Conservation (phyloP, 2,329 filamentous ascomycete species). For the Daldinia eschscholtzii region DNA sequence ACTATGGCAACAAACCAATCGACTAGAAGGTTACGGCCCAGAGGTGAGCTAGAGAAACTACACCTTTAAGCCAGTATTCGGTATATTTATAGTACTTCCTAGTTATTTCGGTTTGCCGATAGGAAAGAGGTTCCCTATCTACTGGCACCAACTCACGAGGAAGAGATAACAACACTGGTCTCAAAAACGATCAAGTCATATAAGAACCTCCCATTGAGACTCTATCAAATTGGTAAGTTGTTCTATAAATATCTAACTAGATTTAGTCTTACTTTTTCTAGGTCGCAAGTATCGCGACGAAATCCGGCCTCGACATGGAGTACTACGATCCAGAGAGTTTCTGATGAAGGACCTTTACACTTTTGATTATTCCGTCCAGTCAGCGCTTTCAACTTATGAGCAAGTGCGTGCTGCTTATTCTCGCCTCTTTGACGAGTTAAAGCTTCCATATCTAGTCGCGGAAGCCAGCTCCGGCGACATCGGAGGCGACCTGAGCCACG, state of each 20-base stretch:
- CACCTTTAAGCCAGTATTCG: constrained; percentile 7
- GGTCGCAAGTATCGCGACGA: constrained; percentile 96
- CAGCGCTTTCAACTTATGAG: constrained; percentile 85
- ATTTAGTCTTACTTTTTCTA: constrained; percentile 53
- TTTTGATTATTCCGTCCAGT: constrained; percentile 77
- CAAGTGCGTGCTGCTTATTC: constrained; percentile 80
- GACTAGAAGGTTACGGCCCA: constrained; percentile 77
- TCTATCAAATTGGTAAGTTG: constrained; percentile 87
- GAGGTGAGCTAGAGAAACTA: constrained; percentile 68
- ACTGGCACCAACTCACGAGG: constrained; percentile 93
- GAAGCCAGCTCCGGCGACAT: constrained; percentile 96
- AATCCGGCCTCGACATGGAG: constrained; percentile 85
- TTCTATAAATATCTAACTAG: too few species aligned
- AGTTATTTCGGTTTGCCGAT: constrained; percentile 86
- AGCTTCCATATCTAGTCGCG: constrained; percentile 85
- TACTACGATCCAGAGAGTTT: constrained; percentile 91
- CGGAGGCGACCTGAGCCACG: constrained; percentile 92
- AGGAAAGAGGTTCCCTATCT: constrained; percentile 81
- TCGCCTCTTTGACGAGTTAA: constrained; percentile 83
- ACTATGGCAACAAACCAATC: constrained; percentile 86
- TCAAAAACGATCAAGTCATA: constrained; percentile 81
- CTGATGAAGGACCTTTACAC: constrained; percentile 99
- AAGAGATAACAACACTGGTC: constrained; percentile 91
- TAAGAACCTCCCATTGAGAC: constrained; percentile 83
- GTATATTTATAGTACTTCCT: constrained; percentile 44